These are phyloP conservation scores for Tirmania nivea DNA, from an alignment of 495 filamentous ascomycete species.

Conservation along the genomic window DNA sequence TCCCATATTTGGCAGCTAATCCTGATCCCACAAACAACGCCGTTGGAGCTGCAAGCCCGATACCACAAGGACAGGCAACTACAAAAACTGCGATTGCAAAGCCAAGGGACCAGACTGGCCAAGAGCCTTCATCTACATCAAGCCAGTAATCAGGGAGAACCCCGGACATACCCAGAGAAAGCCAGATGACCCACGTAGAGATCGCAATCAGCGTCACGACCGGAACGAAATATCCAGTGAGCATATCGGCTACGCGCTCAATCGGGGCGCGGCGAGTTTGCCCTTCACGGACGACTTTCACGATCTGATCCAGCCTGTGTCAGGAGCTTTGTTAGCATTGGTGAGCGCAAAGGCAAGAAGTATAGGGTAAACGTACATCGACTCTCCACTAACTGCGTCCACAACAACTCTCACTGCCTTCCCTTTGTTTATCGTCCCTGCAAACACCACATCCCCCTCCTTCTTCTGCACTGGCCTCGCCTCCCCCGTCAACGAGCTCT, in stretches of 20 bases:
- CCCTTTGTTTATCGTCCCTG: constrained; percentile 71
- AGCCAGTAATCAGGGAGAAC: constrained; percentile 43
- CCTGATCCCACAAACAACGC: constrained; percentile 83
- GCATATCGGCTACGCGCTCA: constrained; percentile 59
- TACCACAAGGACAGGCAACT: constrained; percentile 81
- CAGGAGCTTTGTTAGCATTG: background rate
- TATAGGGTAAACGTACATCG: constrained; percentile 31
- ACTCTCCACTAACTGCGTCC: constrained; percentile 47
- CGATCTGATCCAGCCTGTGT: constrained; percentile 53
- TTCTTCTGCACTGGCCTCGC: constrained; percentile 52
- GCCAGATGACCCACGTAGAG: constrained; percentile 64
- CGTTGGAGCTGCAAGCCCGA: constrained; percentile 80
- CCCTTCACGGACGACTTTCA: constrained; percentile 72
- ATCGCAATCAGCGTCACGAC: constrained; percentile 63
- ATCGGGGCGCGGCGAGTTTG: constrained; percentile 73
- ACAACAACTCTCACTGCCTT: constrained; percentile 46
- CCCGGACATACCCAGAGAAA: constrained; percentile 50
- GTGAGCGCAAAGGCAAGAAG: background rate
- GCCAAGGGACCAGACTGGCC: constrained; percentile 69
- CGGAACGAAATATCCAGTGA: constrained; percentile 82
- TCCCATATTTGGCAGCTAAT: constrained; percentile 67
- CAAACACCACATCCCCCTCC: constrained; percentile 49
- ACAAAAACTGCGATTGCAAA: constrained; percentile 94
- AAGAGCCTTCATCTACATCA: constrained; percentile 45
- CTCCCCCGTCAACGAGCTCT: constrained; percentile 80